Evolutionary conservation across 2,329 filamentous ascomycete species (phyloP), one percentile per base, ranked within the genome.

Genomic region (Septoria linicola): DNA sequence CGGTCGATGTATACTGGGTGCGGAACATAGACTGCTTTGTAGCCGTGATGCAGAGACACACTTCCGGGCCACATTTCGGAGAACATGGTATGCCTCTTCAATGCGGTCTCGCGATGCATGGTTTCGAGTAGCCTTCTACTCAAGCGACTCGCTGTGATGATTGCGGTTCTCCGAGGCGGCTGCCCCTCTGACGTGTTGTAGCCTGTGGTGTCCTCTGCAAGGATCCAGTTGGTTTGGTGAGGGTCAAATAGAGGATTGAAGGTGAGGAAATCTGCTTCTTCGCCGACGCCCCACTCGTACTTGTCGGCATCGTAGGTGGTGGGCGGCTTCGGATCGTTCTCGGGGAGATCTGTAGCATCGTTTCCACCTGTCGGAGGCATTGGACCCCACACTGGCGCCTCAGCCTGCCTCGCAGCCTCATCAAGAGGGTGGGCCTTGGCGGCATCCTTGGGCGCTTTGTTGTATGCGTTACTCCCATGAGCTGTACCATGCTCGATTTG

Each of bases 211-310:
- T 89, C 85, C 54, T 83, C 76, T 3, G 80, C 76, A 51, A 89
- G 84, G 34, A 88, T 80, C 87, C 87, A 90, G 45, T 84, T 84
- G 3, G 85, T 89, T 46, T 80, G 73, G 7, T 83, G 77, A 0
- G 84, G 79, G 61, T 90, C 84, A 64, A 90, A 90, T 34, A 90
- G 77, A 0, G 87, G 87, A 66, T 89, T 88, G 60, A 90, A 80
- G 0, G 85, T 87, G 65, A 91, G 89, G 44, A 90, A 76, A 63
- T 90, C 87, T 3, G 86, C 86, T 19, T 83, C 79, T 68, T 89
- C 85, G 54, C 80, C 82, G 4, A 88, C 80, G 51, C 85, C 86
- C 70, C 86, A 89, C 49, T 75, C 65, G 58, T 80, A 78, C 8
- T 74, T 72, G 60, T 81, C 80, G 21, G 74, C 73, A 30, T 73